Percentiles rank a stretch among this genome's conserved stretches.
These are phyloP conservation scores for Viola pubescens DNA, from an alignment of 441 rosid species.

Conservation along the genomic window DNA sequence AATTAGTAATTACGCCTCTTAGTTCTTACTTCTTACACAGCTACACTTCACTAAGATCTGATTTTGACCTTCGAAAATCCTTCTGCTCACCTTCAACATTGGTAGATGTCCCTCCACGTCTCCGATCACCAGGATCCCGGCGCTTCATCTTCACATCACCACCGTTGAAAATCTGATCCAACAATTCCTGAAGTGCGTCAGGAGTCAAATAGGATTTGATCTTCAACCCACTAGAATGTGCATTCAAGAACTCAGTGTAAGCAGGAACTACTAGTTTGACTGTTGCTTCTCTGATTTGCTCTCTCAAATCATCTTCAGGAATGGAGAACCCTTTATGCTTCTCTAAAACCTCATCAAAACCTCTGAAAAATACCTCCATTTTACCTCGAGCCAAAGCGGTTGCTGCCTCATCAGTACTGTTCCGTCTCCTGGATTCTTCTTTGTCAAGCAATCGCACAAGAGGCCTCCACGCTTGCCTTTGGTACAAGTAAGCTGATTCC, in stretches of 20 bases:
- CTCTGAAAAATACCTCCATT: slow-evolving; percentile 34
- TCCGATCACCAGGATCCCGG: slow-evolving; percentile 23
- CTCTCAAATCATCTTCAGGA: slow-evolving; percentile 46
- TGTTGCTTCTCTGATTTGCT: slow-evolving; percentile 44
- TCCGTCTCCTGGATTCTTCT: slow-evolving; percentile 20
- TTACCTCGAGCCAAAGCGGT: slow-evolving; percentile 20
- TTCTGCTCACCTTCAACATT: slow-evolving; percentile 18
- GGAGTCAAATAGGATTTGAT: slow-evolving; percentile 23
- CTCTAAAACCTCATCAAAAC: slow-evolving; percentile 33
- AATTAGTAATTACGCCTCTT: too few relatives aligned
- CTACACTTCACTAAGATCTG: slow-evolving; percentile 18
- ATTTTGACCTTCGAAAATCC: slow-evolving; percentile 23
- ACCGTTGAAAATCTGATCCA: slow-evolving; percentile 29
- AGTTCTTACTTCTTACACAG: not conserved
- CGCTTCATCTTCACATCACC: slow-evolving; percentile 24
- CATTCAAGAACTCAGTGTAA: slow-evolving; percentile 29
- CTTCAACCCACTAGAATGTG: slow-evolving; percentile 14
- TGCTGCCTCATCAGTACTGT: not conserved
- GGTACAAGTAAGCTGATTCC: slow-evolving; percentile 55
- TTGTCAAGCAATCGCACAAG: slow-evolving; percentile 35
- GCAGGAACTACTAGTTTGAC: slow-evolving; percentile 35
- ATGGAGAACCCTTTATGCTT: slow-evolving; percentile 34
- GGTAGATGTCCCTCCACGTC: slow-evolving; percentile 10
- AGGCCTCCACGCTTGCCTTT: slow-evolving; percentile 47
- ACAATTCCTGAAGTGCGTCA: slow-evolving; percentile 23